A percentile compares a stretch with the other conserved stretches of the same genome.
phyloP scores from a whole-genome alignment of 1,284 basidiomycete genomes.

The Puccinia hordei region DNA sequence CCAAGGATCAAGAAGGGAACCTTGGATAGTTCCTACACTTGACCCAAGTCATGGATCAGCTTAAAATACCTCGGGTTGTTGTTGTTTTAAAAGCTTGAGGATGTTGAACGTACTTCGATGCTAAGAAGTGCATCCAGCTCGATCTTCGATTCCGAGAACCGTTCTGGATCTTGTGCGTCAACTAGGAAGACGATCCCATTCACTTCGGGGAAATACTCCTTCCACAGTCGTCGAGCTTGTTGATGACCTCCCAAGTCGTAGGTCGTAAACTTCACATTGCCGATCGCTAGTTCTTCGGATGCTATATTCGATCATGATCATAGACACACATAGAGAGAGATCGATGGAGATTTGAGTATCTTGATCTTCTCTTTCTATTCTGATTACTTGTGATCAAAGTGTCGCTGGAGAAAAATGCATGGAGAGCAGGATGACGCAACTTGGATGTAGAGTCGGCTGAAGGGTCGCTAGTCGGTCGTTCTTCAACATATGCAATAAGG shows the following conservation, averaged over 20 bases:
- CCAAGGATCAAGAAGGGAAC: conserved; percentile 98
- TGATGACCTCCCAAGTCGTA: conserved; percentile 98
- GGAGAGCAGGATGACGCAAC: conserved; percentile 65
- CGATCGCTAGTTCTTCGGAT: conserved; percentile 97
- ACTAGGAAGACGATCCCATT: conserved; percentile 99
- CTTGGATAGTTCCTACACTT: conserved; percentile 71
- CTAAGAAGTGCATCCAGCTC: conserved; percentile 92
- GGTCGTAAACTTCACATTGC: conserved; percentile 98
- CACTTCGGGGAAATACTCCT: conserved; percentile 99
- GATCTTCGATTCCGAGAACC: conserved; percentile 91
- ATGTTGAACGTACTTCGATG: conserved; percentile 67
- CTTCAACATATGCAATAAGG: conserved; percentile 98
- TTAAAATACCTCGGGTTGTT: not conserved
- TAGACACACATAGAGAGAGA: not conserved
- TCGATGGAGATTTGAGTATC: not conserved
- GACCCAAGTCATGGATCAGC: not conserved
- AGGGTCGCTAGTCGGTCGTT: conserved; percentile 97
- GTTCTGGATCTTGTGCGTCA: conserved; percentile 93
- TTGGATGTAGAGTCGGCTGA: conserved; percentile 98
- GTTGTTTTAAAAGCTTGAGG: not conserved
- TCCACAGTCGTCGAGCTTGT: conserved; percentile 97
- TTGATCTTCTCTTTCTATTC: not conserved
- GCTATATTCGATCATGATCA: conserved; percentile 64
- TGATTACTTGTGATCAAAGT: not conserved
- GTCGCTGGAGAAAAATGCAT: conserved; percentile 48